Evolutionary conservation across 2,329 filamentous ascomycete genomes (phyloP).

Genomic region (Calycina herbarum): DNA sequence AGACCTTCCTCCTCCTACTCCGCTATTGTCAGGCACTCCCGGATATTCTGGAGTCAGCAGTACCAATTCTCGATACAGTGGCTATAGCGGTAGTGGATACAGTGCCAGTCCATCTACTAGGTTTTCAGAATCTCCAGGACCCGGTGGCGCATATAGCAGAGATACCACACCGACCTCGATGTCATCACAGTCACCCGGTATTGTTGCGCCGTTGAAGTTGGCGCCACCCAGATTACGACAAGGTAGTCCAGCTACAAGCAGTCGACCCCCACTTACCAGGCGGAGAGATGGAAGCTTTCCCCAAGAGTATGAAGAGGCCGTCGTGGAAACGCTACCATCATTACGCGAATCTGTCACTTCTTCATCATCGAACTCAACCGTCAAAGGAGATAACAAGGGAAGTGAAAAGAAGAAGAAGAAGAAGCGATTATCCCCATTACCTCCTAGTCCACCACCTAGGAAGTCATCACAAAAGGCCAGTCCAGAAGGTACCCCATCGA

Average conservation of each 20-base stretch:
- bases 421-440: constrained; percentile 47
- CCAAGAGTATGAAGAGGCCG: constrained; percentile 48
- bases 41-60: constrained; percentile 39
- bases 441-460: constrained; percentile 61
- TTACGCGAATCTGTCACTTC: constrained; percentile 71
- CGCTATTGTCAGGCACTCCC: constrained; percentile 57
- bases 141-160: constrained; percentile 70
- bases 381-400: constrained; percentile 48
- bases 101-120: constrained; percentile 74
- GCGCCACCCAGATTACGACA: constrained; percentile 50
- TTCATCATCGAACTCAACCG: constrained; percentile 70
- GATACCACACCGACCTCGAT: constrained; percentile 79
- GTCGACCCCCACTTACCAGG: constrained; percentile 59
- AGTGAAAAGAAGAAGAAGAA: constrained; percentile 42
- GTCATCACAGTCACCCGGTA: constrained; percentile 70
- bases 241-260: constrained; percentile 53
- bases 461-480: constrained; percentile 61
- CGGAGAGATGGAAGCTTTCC: constrained; percentile 56
- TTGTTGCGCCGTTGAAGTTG: constrained; percentile 47
- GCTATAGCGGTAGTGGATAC: constrained; percentile 47
- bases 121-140: constrained; percentile 70
- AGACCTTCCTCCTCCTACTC: constrained; percentile 65
- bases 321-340: constrained; percentile 56
- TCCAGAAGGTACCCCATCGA: constrained; percentile 43
- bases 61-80: constrained; percentile 44